These are phyloP conservation scores for Irineochytrium annulatum DNA, from an alignment of 192 early-diverging fungal genomes.

Conservation along the genomic window DNA sequence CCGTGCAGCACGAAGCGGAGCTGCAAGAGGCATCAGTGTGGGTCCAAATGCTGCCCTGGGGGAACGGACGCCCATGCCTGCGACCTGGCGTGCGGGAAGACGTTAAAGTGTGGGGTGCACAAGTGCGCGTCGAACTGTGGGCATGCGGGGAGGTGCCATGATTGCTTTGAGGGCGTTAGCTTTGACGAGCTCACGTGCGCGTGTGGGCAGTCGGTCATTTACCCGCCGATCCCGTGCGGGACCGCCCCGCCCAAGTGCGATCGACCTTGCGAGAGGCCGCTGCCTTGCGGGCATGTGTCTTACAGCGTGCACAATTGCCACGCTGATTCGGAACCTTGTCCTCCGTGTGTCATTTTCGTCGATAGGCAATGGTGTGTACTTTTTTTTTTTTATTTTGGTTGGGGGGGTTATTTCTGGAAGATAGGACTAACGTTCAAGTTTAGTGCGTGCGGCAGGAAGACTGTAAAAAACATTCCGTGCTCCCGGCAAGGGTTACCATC, in stretches of 20 bases:
- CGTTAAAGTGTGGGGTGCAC: conserved; percentile 35
- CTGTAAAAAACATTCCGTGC: conserved; percentile 78
- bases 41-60: conserved; percentile 35
- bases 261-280: conserved; percentile 63
- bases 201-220: conserved; percentile 76
- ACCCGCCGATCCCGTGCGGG: conserved; percentile 85
- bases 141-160: conserved; percentile 44
- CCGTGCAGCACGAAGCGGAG: conserved; percentile 27
- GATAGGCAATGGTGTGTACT: conserved; percentile 38
- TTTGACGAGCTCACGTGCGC: conserved; percentile 82
- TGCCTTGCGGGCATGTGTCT: conserved; percentile 75
- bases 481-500: conserved; percentile 63
- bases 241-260: conserved; percentile 70
- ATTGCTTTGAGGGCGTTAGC: conserved; percentile 56
- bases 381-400: background rate
- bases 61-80: conserved; percentile 33
- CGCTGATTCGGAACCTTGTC: conserved; percentile 76
- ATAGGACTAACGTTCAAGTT: background rate
- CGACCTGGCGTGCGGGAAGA: conserved; percentile 36
- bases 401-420: too few species aligned
- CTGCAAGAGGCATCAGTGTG: conserved; percentile 43
- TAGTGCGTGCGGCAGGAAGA: conserved; percentile 67
- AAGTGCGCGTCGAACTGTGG: conserved; percentile 39
- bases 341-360: conserved; percentile 85
- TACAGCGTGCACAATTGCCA: conserved; percentile 80